Evolutionary conservation across 345 rosid genomes (phyloP).

Genomic region (Euphorbia lathyris): DNA sequence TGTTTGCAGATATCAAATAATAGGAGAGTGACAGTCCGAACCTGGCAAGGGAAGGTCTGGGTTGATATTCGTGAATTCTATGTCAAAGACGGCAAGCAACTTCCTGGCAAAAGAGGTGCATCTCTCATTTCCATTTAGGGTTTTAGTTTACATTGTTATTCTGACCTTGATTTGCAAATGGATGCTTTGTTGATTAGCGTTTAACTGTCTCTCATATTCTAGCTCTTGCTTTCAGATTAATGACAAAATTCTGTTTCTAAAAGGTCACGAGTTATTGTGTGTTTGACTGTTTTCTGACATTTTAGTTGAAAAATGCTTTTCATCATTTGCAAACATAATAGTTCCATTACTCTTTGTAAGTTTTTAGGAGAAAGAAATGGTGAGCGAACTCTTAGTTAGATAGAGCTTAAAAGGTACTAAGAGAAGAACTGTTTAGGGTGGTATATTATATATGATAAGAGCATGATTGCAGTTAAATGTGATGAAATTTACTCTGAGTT

Average conservation of each 20-base stretch:
- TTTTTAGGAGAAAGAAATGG: neutral
- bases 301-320: neutral
- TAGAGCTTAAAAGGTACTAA: neutral
- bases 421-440: neutral
- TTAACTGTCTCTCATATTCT: neutral
- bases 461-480: too few relatives aligned
- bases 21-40: slow-evolving; percentile 79
- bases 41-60: slow-evolving; percentile 74
- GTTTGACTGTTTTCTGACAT: neutral
- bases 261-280: too few relatives aligned
- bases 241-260: neutral
- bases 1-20: slow-evolving; percentile 67
- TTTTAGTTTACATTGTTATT: neutral
- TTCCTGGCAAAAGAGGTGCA: slow-evolving; percentile 84
- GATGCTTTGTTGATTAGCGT: neutral
- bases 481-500: neutral
- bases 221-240: neutral
- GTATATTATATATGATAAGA: neutral
- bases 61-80: slow-evolving; percentile 93
- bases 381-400: neutral
- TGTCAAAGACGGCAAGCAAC: slow-evolving; percentile 69
- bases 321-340: neutral
- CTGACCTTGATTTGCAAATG: neutral
- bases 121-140: neutral
- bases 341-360: neutral